Percentiles rank a stretch among this genome's conserved stretches.
These are phyloP conservation scores for Fusarium annulatum DNA, from an alignment of 2,329 filamentous ascomycete genomes.

Conservation along the genomic window DNA sequence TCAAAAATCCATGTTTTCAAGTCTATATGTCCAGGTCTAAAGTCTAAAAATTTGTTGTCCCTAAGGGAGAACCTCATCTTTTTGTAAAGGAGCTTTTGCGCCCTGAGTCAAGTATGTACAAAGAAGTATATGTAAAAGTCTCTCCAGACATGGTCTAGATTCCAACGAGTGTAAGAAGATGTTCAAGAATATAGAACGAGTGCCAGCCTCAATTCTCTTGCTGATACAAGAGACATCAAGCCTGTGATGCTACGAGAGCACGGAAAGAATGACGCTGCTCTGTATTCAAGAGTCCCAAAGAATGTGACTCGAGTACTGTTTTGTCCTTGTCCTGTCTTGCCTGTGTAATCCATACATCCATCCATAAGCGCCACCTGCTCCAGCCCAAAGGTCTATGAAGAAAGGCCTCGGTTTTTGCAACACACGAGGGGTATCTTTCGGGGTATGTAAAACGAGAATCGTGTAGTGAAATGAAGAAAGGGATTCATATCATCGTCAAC, in stretches of 20 bases:
- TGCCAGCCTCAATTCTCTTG: constrained; percentile 46
- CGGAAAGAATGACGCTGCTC: constrained; percentile 27
- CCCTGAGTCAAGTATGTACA: constrained; percentile 43
- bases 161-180: constrained; percentile 44
- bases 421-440: constrained; percentile 47
- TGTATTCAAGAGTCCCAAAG: background rate
- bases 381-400: constrained; percentile 44
- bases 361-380: constrained; percentile 44
- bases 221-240: constrained; percentile 41
- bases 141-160: constrained; percentile 20
- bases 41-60: constrained; percentile 25
- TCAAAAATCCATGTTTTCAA: constrained; percentile 28
- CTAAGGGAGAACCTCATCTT: constrained; percentile 10
- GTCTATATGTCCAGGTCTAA: constrained; percentile 26
- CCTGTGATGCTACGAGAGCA: constrained; percentile 39
- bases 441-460: constrained; percentile 41
- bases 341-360: constrained; percentile 28
- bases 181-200: constrained; percentile 42
- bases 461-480: constrained; percentile 31
- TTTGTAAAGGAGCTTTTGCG: constrained; percentile 18
- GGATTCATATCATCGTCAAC: constrained; percentile 43
- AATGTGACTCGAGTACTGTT: constrained; percentile 17
- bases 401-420: constrained; percentile 39
- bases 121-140: constrained; percentile 39
- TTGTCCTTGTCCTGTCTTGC: constrained; percentile 35